Evolutionary conservation across 1,139 yeast genomes (phyloP).

Genomic region (Lodderomyces margitis): DNA sequence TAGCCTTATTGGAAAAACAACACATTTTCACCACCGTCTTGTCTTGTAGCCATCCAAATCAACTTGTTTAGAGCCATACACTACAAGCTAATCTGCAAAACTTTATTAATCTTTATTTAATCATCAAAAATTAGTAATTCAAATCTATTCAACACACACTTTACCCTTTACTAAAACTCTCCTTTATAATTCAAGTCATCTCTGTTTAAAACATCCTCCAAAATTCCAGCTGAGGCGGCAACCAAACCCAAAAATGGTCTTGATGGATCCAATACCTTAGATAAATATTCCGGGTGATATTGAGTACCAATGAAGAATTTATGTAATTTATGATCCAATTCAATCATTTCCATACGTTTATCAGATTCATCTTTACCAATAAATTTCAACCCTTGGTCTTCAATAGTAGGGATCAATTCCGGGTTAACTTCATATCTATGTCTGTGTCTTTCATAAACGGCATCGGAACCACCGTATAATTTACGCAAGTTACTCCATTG

Average conservation of each 20-base stretch:
- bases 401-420: conserved; percentile 64
- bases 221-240: conserved; percentile 84
- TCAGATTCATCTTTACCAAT: conserved; percentile 92
- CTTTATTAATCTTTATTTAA: no score
- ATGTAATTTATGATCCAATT: conserved; percentile 55
- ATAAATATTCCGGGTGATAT: conserved; percentile 96
- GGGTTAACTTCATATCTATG: conserved; percentile 98
- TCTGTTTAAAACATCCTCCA: conserved; percentile 57
- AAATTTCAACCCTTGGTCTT: conserved; percentile 75
- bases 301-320: conserved; percentile 95
- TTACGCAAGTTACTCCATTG: conserved; percentile 73
- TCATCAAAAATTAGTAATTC: no score
- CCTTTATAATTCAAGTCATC: conserved; percentile 47
- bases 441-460: conserved; percentile 92
- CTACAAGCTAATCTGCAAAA: no score
- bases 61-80: no score
- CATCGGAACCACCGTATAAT: conserved; percentile 70
- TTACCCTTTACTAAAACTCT: conserved; percentile 28
- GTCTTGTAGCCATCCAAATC: no score
- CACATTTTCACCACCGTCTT: no score
- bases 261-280: conserved; percentile 95
- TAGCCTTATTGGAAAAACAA: no score
- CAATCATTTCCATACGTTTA: conserved; percentile 92
- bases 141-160: background rate
- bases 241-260: conserved; percentile 94